Evolutionary conservation across 2,329 filamentous ascomycete genomes (phyloP), one percentile per base, ranked within the genome.

Genomic region (Chrysosphaeria jannelii): DNA sequence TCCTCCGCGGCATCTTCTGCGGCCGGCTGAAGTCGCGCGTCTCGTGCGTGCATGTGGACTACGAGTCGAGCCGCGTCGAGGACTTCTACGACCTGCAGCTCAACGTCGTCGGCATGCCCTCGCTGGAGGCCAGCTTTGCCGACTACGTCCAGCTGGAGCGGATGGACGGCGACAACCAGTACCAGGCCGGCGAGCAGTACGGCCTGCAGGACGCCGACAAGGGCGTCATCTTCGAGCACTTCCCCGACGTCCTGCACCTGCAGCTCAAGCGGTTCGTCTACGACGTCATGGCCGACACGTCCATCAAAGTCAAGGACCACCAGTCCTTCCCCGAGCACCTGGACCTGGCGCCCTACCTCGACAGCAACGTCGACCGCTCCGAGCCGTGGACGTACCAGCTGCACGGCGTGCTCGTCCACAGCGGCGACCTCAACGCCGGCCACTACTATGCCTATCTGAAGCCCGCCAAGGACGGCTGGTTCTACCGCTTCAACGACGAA

Each of bases 81-180:
- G 88, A 97, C 35, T 97, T 91, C 42, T 97, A 85, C 85, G 85
- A 97, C 40, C 75, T 97, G 29, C 85, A 97, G 41, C 60, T 97
- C 34, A 97, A 93, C 34, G 88, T 97, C 23, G 71, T 72, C 31
- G 79, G 78, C 15, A 91, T 90, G 53, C 78, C 75, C 47, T 81
- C 72, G 30, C 51, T 97, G 15, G 69, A 89, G 31, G 78, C 88
- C 36, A 93, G 81, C 39, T 93, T 97, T 51, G 67, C 67, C 39
- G 79, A 93, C 43, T 97, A 97, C 40, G 69, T 97, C 34, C 69
- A 89, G 37, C 81, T 91, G 17, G 85, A 97, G 45, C 89, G 79
- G 16, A 68, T 97, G 44, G 79, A 93, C 33, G 85, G 85, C 19
- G 88, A 97, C 41, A 97, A 97, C 50, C 89, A 93, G 43, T 97